These are phyloP conservation scores for Pseudisothecium myosuroides DNA, from an alignment of 225 moss, liverwort and hornwort genomes.

Conservation along the genomic window DNA sequence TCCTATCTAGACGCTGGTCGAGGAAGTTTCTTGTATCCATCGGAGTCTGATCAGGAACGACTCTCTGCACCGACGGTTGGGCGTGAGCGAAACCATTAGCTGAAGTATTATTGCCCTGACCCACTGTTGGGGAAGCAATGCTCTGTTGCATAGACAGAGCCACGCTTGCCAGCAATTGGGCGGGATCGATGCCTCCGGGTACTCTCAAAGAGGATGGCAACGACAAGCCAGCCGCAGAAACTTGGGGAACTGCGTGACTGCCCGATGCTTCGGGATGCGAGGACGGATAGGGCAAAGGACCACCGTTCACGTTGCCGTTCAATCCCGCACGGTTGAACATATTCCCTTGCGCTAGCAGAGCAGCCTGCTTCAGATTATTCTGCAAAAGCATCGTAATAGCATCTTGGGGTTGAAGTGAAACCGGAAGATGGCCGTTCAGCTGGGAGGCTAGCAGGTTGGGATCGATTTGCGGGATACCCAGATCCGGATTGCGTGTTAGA, in stretches of 20 bases:
- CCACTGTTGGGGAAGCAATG: constrained; percentile 9
- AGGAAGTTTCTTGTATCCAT: constrained; percentile 19
- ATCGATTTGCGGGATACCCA: background rate
- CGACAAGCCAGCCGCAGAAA: constrained; percentile 4
- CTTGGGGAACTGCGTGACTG: constrained; percentile 5
- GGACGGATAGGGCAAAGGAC: background rate
- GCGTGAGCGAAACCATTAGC: constrained; percentile 12
- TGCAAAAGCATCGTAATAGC: constrained; percentile 29
- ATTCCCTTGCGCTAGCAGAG: constrained; percentile 22
- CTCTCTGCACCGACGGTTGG: constrained; percentile 18
- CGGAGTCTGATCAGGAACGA: constrained; percentile 4
- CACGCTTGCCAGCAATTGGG: constrained; percentile 35
- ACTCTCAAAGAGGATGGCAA: constrained; percentile 23
- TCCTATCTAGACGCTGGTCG: constrained; percentile 19
- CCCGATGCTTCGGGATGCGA: background rate
- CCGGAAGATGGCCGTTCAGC: constrained; percentile 2
- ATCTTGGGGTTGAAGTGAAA: background rate
- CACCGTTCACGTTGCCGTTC: background rate
- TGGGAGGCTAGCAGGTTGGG: constrained; percentile 2
- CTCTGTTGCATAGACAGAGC: constrained; percentile 27
- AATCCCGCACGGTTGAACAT: background rate
- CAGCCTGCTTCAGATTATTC: constrained; percentile 38
- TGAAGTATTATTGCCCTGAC: constrained; percentile 9
- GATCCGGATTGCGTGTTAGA: constrained; percentile 10
- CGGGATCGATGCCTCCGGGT: constrained; percentile 9